Conservation (phyloP, 352 stramenopile genomes). For the Proteromonas lacertae region DNA sequence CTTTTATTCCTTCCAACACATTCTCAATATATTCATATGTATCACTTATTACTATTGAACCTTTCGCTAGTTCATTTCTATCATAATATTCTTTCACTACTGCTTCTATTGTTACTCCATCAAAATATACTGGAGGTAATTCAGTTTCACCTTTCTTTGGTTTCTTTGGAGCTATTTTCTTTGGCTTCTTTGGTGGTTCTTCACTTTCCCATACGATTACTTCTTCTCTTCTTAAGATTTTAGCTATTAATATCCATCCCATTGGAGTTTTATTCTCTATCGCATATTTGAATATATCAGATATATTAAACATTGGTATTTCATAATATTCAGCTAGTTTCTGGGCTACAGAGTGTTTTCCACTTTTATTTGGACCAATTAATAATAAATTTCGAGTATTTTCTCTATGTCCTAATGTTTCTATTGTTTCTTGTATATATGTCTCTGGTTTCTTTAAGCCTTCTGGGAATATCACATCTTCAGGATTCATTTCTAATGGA, state of each 20-base stretch:
- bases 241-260: slow-evolving; percentile 2
- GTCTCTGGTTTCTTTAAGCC: background rate
- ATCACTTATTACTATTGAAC: no score
- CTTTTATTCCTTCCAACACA: no score
- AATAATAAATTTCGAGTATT: slow-evolving; percentile 32
- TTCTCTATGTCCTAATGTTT: slow-evolving; percentile 3
- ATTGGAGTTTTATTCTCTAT: background rate
- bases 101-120: background rate
- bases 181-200: slow-evolving; percentile 5
- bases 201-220: slow-evolving; percentile 3
- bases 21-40: no score
- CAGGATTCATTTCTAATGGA: no score
- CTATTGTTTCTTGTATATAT: background rate
- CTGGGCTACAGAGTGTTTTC: slow-evolving; percentile 30
- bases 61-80: background rate
- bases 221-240: slow-evolving; percentile 1
- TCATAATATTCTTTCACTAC: background rate
- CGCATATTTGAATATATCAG: slow-evolving; percentile 20
- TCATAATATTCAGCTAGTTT: slow-evolving; percentile 22
- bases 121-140: background rate
- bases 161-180: slow-evolving; percentile 1
- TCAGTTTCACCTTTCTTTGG: slow-evolving; percentile 4
- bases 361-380: slow-evolving; percentile 25
- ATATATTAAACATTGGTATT: slow-evolving; percentile 23
- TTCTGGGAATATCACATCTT: background rate